phyloP scores from a whole-genome alignment of 2,329 filamentous ascomycete genomes.

The Fusarium bulbicola region DNA sequence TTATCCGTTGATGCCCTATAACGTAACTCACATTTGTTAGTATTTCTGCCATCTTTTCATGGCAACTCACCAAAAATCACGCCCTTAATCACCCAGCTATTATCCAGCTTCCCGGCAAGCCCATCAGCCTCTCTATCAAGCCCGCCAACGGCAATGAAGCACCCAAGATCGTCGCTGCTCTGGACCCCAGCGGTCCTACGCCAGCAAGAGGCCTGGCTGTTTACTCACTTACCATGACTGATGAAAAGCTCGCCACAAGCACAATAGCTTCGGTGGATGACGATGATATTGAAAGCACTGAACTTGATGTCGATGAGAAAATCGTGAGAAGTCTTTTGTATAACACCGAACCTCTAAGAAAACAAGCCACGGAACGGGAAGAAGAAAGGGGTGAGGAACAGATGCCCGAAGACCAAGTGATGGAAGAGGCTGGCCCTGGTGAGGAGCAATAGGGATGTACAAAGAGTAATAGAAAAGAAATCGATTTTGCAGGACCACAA shows the following conservation, averaged over 20 bases:
- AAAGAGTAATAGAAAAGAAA: background rate
- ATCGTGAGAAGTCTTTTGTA: constrained; percentile 57
- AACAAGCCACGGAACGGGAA: constrained; percentile 46
- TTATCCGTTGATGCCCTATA: background rate
- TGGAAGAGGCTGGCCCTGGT: constrained; percentile 4
- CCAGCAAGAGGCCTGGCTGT: constrained; percentile 44
- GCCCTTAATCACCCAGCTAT: constrained; percentile 57
- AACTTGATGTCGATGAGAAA: constrained; percentile 47
- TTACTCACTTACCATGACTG: constrained; percentile 45
- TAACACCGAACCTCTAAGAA: constrained; percentile 58
- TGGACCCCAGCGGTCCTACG: constrained; percentile 49
- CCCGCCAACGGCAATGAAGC: constrained; percentile 27
- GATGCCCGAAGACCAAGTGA: constrained; percentile 9
- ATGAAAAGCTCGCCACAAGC: constrained; percentile 46
- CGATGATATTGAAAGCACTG: constrained; percentile 39
- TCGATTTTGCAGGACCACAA: too few species aligned
- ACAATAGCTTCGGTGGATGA: constrained; percentile 41
- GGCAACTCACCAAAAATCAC: constrained; percentile 60
- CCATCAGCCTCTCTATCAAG: constrained; percentile 62
- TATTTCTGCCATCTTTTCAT: constrained; percentile 72
- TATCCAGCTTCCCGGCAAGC: constrained; percentile 70
- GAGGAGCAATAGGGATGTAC: background rate
- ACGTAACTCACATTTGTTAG: constrained; percentile 47
- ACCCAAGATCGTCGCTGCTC: constrained; percentile 50
- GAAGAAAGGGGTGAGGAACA: constrained; percentile 39